Percentiles rank a stretch among this genome's conserved stretches.
These are phyloP conservation scores for Microcyclospora tardicrescens DNA, from an alignment of 2,329 filamentous ascomycete genomes.

Conservation along the genomic window DNA sequence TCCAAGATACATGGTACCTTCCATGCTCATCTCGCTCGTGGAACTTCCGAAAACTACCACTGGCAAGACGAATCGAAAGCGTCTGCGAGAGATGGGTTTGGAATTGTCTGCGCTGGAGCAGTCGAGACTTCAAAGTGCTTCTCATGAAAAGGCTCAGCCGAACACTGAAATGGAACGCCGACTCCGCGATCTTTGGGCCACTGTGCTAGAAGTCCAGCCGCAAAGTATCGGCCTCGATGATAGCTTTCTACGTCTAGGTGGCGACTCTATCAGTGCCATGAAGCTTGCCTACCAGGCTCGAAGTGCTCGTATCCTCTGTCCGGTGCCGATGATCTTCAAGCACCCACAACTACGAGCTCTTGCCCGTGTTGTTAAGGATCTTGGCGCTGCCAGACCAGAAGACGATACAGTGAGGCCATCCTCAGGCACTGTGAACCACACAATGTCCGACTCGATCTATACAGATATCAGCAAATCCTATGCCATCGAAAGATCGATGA, in stretches of 20 bases:
- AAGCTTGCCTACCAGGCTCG: constrained; percentile 29
- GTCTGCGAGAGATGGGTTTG: not conserved
- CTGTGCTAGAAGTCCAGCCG: constrained; percentile 34
- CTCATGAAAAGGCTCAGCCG: constrained; percentile 30
- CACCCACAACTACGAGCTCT: no score
- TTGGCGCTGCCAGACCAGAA: no score
- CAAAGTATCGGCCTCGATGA: constrained; percentile 34
- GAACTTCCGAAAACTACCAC: constrained; percentile 58
- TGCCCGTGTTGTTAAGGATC: no score
- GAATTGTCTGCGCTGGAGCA: constrained; percentile 27
- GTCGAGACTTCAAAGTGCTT: constrained; percentile 29
- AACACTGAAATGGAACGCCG: constrained; percentile 45
- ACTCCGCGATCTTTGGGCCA: constrained; percentile 44
- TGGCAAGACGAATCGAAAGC: constrained; percentile 56
- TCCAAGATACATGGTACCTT: constrained; percentile 68
- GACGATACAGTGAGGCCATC: no score
- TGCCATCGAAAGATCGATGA: no score
- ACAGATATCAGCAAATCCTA: no score
- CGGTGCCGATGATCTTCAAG: no score
- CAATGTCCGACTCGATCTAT: no score
- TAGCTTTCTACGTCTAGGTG: constrained; percentile 35
- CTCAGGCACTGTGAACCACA: no score
- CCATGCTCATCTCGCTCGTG: constrained; percentile 56
- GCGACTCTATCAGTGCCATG: constrained; percentile 36
- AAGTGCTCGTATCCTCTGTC: constrained; percentile 21